Evolutionary conservation across 2,329 filamentous ascomycete genomes (phyloP), one percentile per base, ranked within the genome.

Genomic region (Thelonectria blattea): DNA sequence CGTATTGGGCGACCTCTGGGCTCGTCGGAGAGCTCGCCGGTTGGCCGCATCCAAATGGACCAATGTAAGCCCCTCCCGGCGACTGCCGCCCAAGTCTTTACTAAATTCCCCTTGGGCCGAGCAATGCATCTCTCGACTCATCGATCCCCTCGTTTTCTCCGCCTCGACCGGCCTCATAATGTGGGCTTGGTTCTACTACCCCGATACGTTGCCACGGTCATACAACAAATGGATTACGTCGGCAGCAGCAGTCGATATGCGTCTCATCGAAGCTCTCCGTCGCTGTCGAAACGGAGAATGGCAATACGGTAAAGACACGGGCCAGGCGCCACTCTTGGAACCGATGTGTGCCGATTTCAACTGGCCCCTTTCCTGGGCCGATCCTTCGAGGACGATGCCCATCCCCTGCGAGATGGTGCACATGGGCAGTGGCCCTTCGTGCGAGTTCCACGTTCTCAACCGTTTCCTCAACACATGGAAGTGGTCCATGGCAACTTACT

Each of bases 171-270:
- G 88, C 20, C 78, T 91, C 39, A 88, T 96, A 66, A 96, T 96
- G 92, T 94, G 91, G 89, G 85, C 91, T 17, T 96, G 91, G 91
- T 89, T 96, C 73, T 96, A 94, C 77, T 74, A 81, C 10, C 91
- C 92, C 0, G 81, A 85, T 37, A 83, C 85, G 18, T 82, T 96
- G 1, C 92, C 92, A 2, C 82, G 79, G 27, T 83, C 88, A 42
- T 96, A 96, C 78, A 89, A 88, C 69, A 89, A 88, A 72, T 96
- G 92, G 92, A 95, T 96, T 68, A 86, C 84, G 42, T 87, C 88
- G 20, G 90, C 89, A 3, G 92, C 92, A 3, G 83, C 88, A 46
- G 87, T 95, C 18, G 92, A 96, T 73, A 70, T 77, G 14, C 89
- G 92, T 7, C 84, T 96, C 24, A 85, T 95, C 53, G 83, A 91